Base-by-base conservation (phyloP, 75 land plant species). In the Azolla pinnata region DNA sequence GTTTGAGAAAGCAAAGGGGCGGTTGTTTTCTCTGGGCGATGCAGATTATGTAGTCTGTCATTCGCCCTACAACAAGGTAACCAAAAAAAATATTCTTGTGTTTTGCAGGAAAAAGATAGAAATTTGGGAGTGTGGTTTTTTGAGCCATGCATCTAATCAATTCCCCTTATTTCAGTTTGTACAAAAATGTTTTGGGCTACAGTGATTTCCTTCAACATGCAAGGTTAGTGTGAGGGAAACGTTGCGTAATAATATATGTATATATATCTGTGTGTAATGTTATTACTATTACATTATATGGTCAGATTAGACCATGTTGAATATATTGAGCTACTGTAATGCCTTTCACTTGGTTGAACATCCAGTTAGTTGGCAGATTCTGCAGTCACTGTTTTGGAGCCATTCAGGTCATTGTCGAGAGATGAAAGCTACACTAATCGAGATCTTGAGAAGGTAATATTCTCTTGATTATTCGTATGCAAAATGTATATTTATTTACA, bases 1-100 rank as follows among this genome's bases (percentile, higher is more conserved):
- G 75, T 93, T 62, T 70, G 87, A 86, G 61, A 88, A 89, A 65
- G 35, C 64, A 34, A 83, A 79, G 55, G 91, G 85, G 29, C 85
- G 78, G 44, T 67, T 73, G 33, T 89, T 95, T 57, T 81, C 96
- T 31, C 42, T 85, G 56, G 33, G 65, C 64, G 88, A 89, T 69
- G 90, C 81, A 31, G 85, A 81, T 35, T 89, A 81, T 57, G 73
- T 89, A 56, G 87, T 76, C 4, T 88, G 83, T 54, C 99, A 95
- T 71, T 83, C 96, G 57, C 99, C 99, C 28, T 95, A 95, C 69
- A 95, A 95, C 69, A 95, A 89, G 95, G 88, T 92, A 68, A 46
- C 14, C 14, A 38, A 38, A 14, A 7, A 38, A 38, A 7, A 51
- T n/a, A 19, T 8, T 24, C n/a, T 24, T 51, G 8, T n/a, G 7